A percentile compares a stretch with the other conserved stretches of the same genome.
Evolutionary conservation across 179 eudicot genomes (phyloP).

Genomic region (Silene noctiflora): DNA sequence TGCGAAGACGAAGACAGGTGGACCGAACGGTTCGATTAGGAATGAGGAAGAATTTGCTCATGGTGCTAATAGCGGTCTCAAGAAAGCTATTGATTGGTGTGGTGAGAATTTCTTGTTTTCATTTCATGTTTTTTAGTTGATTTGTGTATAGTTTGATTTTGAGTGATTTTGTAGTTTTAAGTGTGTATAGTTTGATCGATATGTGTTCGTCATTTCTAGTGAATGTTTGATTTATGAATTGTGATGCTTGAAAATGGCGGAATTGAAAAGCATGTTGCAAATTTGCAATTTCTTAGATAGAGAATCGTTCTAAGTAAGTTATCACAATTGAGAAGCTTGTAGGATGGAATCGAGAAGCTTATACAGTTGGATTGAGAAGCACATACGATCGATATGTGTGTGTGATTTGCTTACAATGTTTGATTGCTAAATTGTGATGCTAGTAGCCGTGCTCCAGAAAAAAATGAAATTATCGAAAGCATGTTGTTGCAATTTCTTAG

Average conservation of each 20-base stretch:
- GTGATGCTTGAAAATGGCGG: not conserved
- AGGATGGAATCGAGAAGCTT: not conserved
- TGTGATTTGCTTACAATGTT: not conserved
- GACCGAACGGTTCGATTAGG: slow-evolving; percentile 86
- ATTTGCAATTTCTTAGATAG: not conserved
- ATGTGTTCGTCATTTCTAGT: not conserved
- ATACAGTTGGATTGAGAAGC: not conserved
- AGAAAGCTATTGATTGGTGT: slow-evolving; percentile 83
- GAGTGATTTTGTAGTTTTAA: not conserved
- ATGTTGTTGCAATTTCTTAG: not conserved
- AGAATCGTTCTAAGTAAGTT: not conserved
- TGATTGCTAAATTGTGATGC: not conserved
- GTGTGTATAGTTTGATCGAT: not conserved
- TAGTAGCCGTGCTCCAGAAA: not conserved
- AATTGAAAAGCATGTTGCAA: not conserved
- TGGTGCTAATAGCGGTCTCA: slow-evolving; percentile 77
- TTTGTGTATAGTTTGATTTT: not conserved
- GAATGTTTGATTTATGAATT: not conserved
- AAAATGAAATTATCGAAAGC: not conserved
- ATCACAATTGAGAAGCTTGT: not conserved
- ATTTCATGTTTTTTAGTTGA: not conserved
- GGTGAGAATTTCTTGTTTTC: slow-evolving; percentile 37
- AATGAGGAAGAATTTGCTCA: slow-evolving; percentile 69
- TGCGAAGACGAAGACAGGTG: slow-evolving; percentile 82
- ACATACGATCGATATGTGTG: not conserved